These are phyloP conservation scores for Fraxinus baroniana DNA, from an alignment of 305 asterid species.

Conservation along the genomic window DNA sequence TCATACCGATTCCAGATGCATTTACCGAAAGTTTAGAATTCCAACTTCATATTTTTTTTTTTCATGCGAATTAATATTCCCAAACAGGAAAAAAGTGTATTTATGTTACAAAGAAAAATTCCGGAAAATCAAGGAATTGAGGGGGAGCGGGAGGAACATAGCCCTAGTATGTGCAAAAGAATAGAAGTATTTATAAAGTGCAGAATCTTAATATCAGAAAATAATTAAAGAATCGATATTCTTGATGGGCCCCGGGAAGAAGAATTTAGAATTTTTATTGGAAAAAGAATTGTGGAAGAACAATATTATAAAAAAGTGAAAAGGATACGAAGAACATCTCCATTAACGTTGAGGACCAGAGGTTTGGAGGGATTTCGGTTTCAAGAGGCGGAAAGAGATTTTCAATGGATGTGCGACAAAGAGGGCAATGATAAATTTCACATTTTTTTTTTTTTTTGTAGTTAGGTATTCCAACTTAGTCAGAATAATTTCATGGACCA, in stretches of 20 bases:
- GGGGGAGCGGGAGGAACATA: background rate
- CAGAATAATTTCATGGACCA: no score
- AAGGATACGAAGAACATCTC: background rate
- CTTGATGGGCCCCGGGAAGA: background rate
- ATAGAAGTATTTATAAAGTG: background rate
- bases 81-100: background rate
- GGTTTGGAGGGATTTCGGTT: background rate
- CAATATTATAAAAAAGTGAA: background rate
- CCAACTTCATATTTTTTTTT: background rate
- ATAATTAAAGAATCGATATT: background rate
- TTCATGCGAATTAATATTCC: background rate
- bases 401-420: background rate
- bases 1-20: constrained; percentile 36
- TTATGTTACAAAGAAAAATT: background rate
- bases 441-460: no score
- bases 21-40: background rate
- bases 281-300: background rate
- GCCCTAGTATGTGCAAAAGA: background rate
- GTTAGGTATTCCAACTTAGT: no score
- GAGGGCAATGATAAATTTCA: no score
- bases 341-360: background rate
- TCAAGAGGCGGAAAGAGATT: background rate
- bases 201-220: background rate
- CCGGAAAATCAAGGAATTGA: background rate
- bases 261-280: background rate